phyloP scores from a whole-genome alignment of 169 alveolate genomes.

The Plasmodium sp. region DNA sequence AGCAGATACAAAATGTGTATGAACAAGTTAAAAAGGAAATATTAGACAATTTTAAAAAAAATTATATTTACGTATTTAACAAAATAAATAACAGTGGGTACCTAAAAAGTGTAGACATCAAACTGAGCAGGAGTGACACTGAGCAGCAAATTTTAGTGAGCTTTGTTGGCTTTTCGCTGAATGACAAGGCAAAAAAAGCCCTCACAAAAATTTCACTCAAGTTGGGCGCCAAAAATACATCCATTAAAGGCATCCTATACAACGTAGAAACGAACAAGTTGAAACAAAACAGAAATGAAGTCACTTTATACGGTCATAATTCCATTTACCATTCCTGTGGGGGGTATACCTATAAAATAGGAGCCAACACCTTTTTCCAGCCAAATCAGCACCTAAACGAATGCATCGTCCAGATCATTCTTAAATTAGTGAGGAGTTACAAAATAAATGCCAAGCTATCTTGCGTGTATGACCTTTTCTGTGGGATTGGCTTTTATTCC shows the following conservation, averaged over 20 bases:
- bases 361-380: conserved; percentile 73
- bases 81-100: conserved; percentile 75
- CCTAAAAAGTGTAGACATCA: conserved; percentile 67
- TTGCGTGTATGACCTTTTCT: conserved; percentile 51
- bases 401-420: conserved; percentile 55
- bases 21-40: conserved; percentile 66
- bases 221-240: conserved; percentile 28
- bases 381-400: conserved; percentile 64
- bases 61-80: conserved; percentile 66
- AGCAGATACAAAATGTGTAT: conserved; percentile 53
- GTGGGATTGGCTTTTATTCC: conserved; percentile 75
- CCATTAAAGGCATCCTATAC: conserved; percentile 59
- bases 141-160: conserved; percentile 62
- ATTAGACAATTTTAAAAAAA: conserved; percentile 54
- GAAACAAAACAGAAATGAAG: conserved; percentile 66
- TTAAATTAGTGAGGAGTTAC: conserved; percentile 51
- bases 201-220: conserved; percentile 34
- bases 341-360: conserved; percentile 57
- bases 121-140: conserved; percentile 8
- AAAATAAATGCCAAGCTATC: conserved; percentile 21
- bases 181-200: conserved; percentile 25
- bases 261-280: conserved; percentile 67
- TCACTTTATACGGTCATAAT: conserved; percentile 57
- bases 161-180: conserved; percentile 40
- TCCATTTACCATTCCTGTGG: conserved; percentile 52